Base-by-base conservation (phyloP, 768 basidiomycete species). In the Termitomyces sp. region DNA sequence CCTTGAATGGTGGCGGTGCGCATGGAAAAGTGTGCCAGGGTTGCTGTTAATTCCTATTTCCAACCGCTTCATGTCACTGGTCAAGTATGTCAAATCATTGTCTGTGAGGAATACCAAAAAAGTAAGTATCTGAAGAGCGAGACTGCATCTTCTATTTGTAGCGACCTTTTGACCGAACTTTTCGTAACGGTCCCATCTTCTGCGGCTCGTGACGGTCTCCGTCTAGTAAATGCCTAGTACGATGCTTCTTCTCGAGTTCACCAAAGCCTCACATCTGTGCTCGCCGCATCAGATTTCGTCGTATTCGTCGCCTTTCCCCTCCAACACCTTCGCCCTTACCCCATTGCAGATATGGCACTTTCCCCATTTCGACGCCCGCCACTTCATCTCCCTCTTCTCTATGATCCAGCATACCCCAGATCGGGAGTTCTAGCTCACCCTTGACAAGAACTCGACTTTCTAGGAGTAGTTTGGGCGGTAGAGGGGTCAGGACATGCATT, bases 341-440 rank as follows among this genome's bases (percentile, higher is more conserved):
- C 84, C 86, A 88, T 62, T 87, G 86, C 67, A 96, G 69, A 71
- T 83, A 96, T n/a, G 94, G 82, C 7, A 77, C 81, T 64, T 75
- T 82, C 14, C 79, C 78, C 15, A 75, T 79, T 5, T 82, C 81
- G 5, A 85, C 73, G 0, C 78, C 82, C 2, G 70, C 76, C 7
- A 79, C 75, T 6, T 65, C 62, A 7, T 71, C 75, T 11, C 65
- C 63, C 3, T 70, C 75, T 1, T 69, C 70, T 26, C 74, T 70
- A 56, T 84, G 87, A 68, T 95, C 93, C 50, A 97, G 73, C 86
- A 93, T 83, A 0, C 88, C 93, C 84, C 88, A 89, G 0, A 94
- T 74, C 0, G 94, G 94, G 0, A 97, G 70, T 68, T 95, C 93
- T 64, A 94, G 75, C 66, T 94, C 92, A 8, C 94, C 94, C 68